phyloP scores from a whole-genome alignment of 2,329 filamentous ascomycete genomes.

The Fusarium nygamai region DNA sequence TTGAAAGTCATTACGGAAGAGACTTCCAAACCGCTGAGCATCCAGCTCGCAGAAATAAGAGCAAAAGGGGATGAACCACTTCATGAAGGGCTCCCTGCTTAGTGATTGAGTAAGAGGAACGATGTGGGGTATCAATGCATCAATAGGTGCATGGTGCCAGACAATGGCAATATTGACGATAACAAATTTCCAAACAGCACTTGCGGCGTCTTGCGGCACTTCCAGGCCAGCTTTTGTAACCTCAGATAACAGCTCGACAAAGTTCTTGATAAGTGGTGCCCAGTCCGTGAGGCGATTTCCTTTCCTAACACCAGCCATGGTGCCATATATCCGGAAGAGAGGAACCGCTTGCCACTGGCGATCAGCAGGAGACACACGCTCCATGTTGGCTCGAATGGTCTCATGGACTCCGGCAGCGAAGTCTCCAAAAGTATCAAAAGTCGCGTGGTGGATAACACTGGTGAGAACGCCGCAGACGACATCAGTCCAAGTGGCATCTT shows the following conservation, averaged over 20 bases:
- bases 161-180: constrained; percentile 71
- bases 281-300: constrained; percentile 80
- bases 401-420: constrained; percentile 71
- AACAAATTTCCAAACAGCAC: constrained; percentile 65
- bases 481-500: constrained; percentile 65
- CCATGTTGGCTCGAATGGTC: constrained; percentile 52
- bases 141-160: constrained; percentile 81
- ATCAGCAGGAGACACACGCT: constrained; percentile 40
- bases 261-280: constrained; percentile 68
- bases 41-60: constrained; percentile 81
- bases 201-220: constrained; percentile 49
- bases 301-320: constrained; percentile 81
- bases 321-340: constrained; percentile 70
- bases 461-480: constrained; percentile 81
- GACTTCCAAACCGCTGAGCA: constrained; percentile 75
- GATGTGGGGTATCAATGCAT: constrained; percentile 77
- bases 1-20: constrained; percentile 85
- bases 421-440: constrained; percentile 75
- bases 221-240: constrained; percentile 54
- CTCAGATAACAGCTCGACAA: constrained; percentile 62
- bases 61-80: constrained; percentile 86
- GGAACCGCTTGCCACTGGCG: constrained; percentile 55
- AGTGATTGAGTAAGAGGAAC: constrained; percentile 72
- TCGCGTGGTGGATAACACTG: constrained; percentile 85
- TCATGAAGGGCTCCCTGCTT: constrained; percentile 71